A percentile compares a stretch with the other conserved stretches of the same genome.
Conservation (phyloP, 169 alveolate genomes). For the Condylostoma magnum region DNA sequence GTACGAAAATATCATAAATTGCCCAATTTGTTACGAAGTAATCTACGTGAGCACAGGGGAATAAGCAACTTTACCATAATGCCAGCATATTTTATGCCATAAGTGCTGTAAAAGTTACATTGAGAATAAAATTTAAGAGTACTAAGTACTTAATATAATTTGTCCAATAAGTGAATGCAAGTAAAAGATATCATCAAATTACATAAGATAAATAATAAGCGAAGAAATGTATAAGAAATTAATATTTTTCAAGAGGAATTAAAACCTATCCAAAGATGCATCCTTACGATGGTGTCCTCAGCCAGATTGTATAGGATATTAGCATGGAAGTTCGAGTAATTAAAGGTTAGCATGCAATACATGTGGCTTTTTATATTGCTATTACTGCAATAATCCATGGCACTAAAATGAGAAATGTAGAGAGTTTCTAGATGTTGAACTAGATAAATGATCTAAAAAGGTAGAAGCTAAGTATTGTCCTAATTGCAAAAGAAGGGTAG, state of each 20-base stretch:
- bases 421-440: constrained; percentile 33
- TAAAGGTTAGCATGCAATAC: constrained; percentile 24
- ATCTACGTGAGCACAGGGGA: background rate
- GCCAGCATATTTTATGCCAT: constrained; percentile 14
- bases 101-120: background rate
- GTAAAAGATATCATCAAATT: background rate
- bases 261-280: background rate
- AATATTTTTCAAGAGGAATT: background rate
- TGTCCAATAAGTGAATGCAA: constrained; percentile 20
- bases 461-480: constrained; percentile 44
- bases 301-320: constrained; percentile 20
- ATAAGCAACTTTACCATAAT: background rate
- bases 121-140: background rate
- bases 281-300: constrained; percentile 14
- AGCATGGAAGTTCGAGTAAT: constrained; percentile 9
- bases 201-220: background rate
- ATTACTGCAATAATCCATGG: constrained; percentile 35
- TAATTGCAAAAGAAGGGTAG: constrained; percentile 37
- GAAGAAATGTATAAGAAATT: background rate
- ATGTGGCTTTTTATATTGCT: constrained; percentile 43
- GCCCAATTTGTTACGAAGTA: no score
- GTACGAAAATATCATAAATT: no score
- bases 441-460: constrained; percentile 38
- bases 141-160: background rate
- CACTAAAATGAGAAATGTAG: constrained; percentile 41